Evolutionary conservation across 2,329 filamentous ascomycete genomes (phyloP), one percentile per base, ranked within the genome.

Genomic region (Uncinocarpus reesii): DNA sequence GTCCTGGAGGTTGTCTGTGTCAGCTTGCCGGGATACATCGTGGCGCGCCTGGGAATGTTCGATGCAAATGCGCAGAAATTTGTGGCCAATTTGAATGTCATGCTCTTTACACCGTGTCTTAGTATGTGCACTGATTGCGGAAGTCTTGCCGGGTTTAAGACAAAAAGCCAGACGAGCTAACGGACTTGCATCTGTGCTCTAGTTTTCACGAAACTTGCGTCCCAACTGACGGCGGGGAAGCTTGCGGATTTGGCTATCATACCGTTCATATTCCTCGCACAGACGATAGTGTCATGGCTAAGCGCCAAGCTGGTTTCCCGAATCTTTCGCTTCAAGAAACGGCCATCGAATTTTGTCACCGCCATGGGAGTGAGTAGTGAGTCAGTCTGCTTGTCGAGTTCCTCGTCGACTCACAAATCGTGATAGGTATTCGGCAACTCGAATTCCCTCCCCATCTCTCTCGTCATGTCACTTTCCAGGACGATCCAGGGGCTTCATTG

Each of bases 151-250:
- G 8, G 1, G 32, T 3, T 31, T 20, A 23, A 20, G 21, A 40
- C 18, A 20, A 26, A 29, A n/a, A 20, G n/a, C n/a, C n/a, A n/a
- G 28, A 10, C 26, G 16, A 47, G 42, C 43, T 47, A 26, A 49
- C 48, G 31, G 42, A 50, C 48, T 47, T 42, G 23, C 28, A 50
- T 50, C 37, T 36, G 13, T 34, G 24, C 13, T 34, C 21, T 55
- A 92, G 88, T 98, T 66, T 98, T 96, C 67, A 95, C 86, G 13
- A 98, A 98, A 68, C 78, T 98, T 32, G 92, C 89, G 5, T 94
- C 88, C 1, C 90, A 98, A 67, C 77, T 98, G 50, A 95, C 85
- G 38, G 85, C 88, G 47, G 84, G 92, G 53, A 95, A 95, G 67
- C 77, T 98, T 44, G 74, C 80, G 53, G 92, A 96, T 49, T 78